Evolutionary conservation across 2,329 filamentous ascomycete genomes (phyloP).

Genomic region (Fusarium sp.): DNA sequence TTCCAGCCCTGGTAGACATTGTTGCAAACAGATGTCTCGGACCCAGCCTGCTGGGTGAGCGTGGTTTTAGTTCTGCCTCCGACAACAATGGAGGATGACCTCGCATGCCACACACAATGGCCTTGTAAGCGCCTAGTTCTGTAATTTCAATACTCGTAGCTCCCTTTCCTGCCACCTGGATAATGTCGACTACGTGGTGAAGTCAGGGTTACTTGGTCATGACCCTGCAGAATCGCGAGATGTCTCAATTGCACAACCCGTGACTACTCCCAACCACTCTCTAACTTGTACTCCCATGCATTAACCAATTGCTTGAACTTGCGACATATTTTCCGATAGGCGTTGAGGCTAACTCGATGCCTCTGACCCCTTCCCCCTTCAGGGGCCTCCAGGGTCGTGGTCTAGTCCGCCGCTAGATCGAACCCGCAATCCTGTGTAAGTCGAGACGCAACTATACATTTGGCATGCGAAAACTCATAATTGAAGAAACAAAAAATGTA

Average conservation of each 20-base stretch:
- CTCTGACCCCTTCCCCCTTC: conserved; percentile 10
- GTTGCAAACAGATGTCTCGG: conserved; percentile 26
- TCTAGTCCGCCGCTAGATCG: conserved; percentile 29
- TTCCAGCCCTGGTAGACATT: conserved; percentile 18
- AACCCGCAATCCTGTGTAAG: conserved; percentile 35
- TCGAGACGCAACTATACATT: conserved; percentile 23
- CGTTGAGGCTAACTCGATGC: conserved; percentile 1
- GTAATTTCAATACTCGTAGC: fast-evolving
- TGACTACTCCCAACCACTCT: conserved; percentile 6
- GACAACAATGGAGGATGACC: background rate
- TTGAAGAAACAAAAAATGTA: conserved; percentile 3
- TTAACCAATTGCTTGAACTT: conserved; percentile 2
- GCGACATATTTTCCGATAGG: background rate
- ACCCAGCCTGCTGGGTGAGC: conserved; percentile 22
- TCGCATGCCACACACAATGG: background rate
- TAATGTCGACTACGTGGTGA: background rate
- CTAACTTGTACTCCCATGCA: background rate
- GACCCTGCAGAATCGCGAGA: background rate
- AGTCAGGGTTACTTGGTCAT: background rate
- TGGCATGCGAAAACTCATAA: conserved; percentile 13
- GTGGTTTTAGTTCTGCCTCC: background rate
- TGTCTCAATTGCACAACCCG: conserved; percentile 5
- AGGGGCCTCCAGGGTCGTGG: background rate
- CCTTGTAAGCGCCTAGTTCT: fast-evolving
- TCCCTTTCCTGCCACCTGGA: background rate